These are phyloP conservation scores for Excoecaria cochinchinensis DNA, from an alignment of 345 rosid genomes.

Conservation along the genomic window DNA sequence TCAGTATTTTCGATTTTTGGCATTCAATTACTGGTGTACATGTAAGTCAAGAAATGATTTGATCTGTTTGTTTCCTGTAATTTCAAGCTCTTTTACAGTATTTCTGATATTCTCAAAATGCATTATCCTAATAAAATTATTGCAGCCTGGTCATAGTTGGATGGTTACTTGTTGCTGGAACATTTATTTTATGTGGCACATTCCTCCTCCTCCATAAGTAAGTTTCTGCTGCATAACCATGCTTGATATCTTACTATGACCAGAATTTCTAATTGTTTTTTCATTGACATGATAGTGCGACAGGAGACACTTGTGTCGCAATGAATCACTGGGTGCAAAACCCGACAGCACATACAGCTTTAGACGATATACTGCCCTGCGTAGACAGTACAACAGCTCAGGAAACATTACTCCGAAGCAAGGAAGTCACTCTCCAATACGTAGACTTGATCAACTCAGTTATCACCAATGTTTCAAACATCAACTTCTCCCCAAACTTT, in stretches of 20 bases:
- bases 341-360: conserved; percentile 76
- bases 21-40: conserved; percentile 71
- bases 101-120: neutral
- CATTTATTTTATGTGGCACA: conserved; percentile 80
- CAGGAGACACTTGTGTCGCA: conserved; percentile 86
- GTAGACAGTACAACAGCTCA: conserved; percentile 77
- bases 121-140: conserved; percentile 7
- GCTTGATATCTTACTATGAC: neutral
- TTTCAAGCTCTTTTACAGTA: neutral
- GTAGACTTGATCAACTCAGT: conserved; percentile 79
- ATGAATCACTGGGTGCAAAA: conserved; percentile 82
- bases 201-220: conserved; percentile 94
- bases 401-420: conserved; percentile 61
- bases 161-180: conserved; percentile 89
- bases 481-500: conserved; percentile 86
- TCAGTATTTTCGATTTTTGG: conserved; percentile 77
- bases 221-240: conserved; percentile 14
- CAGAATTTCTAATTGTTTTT: neutral
- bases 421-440: conserved; percentile 71
- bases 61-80: neutral
- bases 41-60: conserved; percentile 48
- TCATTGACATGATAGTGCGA: conserved; percentile 47
- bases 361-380: conserved; percentile 84
- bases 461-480: conserved; percentile 89
- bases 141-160: conserved; percentile 81